phyloP scores from a whole-genome alignment of 257 asterid species.

The Nicotiana otophora region DNA sequence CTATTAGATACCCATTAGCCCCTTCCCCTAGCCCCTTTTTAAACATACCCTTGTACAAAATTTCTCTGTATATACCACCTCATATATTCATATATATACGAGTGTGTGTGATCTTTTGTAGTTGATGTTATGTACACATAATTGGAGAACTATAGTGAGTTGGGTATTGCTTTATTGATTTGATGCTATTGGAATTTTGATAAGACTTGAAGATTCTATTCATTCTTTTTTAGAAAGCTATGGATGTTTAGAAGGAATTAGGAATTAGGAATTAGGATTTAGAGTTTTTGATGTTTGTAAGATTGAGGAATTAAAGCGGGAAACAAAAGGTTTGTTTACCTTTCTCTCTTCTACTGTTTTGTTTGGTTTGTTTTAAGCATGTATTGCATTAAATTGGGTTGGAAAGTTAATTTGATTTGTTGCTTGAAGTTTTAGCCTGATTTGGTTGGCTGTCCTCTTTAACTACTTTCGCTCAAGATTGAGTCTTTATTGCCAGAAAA shows the following conservation, averaged over 20 bases:
- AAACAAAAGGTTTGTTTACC: conserved; percentile 1
- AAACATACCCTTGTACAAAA: neutral
- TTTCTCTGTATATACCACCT: neutral
- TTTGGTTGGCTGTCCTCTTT: neutral
- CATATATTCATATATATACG: neutral
- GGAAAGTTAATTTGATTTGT: neutral
- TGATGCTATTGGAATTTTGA: neutral
- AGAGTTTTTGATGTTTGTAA: neutral
- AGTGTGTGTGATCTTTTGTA: neutral
- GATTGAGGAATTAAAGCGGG: neutral
- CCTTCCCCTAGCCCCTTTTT: neutral
- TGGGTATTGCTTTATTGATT: neutral
- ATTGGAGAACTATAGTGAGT: neutral
- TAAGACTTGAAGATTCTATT: neutral
- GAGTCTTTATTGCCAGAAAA: neutral
- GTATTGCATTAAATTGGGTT: neutral
- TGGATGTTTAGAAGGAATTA: neutral
- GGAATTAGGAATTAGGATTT: neutral
- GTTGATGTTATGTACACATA: neutral
- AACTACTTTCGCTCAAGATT: neutral
- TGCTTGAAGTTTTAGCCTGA: neutral
- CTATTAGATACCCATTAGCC: conserved; percentile 11
- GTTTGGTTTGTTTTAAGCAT: conserved; percentile 3
- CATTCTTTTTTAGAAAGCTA: neutral
- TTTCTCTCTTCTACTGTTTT: neutral